A percentile compares a stretch with the other conserved stretches of the same genome.
Conservation (phyloP, 1,139 yeast genomes). For the Suhomyces choctaworum region DNA sequence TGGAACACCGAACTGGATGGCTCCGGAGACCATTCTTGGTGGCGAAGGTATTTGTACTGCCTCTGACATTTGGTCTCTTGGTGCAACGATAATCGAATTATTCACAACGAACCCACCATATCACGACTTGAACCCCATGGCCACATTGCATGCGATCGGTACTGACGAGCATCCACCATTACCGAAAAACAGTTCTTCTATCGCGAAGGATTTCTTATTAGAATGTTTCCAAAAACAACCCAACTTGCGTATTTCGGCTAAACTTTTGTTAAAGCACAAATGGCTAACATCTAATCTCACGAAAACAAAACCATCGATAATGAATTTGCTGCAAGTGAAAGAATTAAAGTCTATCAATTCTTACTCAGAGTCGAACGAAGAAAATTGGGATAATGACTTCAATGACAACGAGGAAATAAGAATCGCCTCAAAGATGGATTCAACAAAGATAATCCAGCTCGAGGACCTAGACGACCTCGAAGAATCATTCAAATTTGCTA, state of each 20-base stretch:
- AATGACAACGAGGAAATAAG: slow-evolving; percentile 19
- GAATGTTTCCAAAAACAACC: slow-evolving; percentile 83
- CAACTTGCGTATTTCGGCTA: slow-evolving; percentile 57
- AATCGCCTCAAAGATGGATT: slow-evolving; percentile 9
- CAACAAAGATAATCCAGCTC: slow-evolving; percentile 1
- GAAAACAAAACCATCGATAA: slow-evolving; percentile 8
- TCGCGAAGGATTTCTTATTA: slow-evolving; percentile 61
- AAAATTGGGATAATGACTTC: slow-evolving; percentile 41
- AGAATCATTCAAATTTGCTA: slow-evolving; percentile 8
- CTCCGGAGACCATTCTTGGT: slow-evolving; percentile 73
- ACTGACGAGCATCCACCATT: slow-evolving; percentile 79
- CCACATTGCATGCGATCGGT: slow-evolving; percentile 90
- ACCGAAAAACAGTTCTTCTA: slow-evolving; percentile 59
- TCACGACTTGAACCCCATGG: slow-evolving; percentile 77
- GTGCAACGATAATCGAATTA: slow-evolving; percentile 88
- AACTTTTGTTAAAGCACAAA: slow-evolving; percentile 54
- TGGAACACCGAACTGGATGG: slow-evolving; percentile 89
- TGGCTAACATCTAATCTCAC: slow-evolving; percentile 46
- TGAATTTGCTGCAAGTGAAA: slow-evolving; percentile 5
- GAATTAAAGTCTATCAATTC: slow-evolving; percentile 24
- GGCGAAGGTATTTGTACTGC: slow-evolving; percentile 87
- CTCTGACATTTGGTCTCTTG: slow-evolving; percentile 91
- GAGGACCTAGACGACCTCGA: slow-evolving; percentile 7
- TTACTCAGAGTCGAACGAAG: slow-evolving; percentile 33
- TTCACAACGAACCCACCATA: slow-evolving; percentile 89